Conservation (phyloP, 352 stramenopile genomes). For the Elongisporangium senticosum region DNA sequence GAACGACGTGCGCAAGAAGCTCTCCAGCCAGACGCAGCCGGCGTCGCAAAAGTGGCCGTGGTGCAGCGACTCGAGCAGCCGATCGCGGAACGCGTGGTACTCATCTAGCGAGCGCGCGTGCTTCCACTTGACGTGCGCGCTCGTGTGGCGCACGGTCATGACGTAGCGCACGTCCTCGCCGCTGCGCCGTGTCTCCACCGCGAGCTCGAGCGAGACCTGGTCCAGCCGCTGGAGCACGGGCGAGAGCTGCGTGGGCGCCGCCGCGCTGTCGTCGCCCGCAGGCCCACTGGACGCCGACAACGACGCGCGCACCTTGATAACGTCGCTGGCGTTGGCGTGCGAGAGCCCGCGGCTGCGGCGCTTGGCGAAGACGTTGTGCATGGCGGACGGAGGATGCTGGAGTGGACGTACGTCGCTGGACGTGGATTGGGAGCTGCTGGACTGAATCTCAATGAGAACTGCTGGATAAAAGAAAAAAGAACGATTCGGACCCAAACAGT, state of each 20-base stretch:
- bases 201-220: constrained; percentile 24
- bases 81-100: constrained; percentile 32
- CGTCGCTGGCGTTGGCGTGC: not conserved
- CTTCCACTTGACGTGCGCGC: constrained; percentile 20
- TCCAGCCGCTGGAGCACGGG: constrained; percentile 19
- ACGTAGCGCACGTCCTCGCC: constrained; percentile 43
- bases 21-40: constrained; percentile 46
- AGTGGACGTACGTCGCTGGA: not conserved
- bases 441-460: not conserved
- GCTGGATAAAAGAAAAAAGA: not conserved
- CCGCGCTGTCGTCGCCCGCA: not conserved
- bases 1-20: constrained; percentile 37
- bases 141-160: constrained; percentile 30
- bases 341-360: not conserved
- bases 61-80: constrained; percentile 28
- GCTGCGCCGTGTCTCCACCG: constrained; percentile 9
- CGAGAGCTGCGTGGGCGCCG: not conserved
- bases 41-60: constrained; percentile 51
- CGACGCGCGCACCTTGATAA: not conserved
- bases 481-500: not conserved
- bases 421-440: not conserved
- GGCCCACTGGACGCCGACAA: not conserved
- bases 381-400: not conserved
- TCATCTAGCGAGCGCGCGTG: constrained; percentile 43
- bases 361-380: not conserved